These are phyloP conservation scores for Trametes coccinea DNA, from an alignment of 768 basidiomycete genomes.

Conservation along the genomic window DNA sequence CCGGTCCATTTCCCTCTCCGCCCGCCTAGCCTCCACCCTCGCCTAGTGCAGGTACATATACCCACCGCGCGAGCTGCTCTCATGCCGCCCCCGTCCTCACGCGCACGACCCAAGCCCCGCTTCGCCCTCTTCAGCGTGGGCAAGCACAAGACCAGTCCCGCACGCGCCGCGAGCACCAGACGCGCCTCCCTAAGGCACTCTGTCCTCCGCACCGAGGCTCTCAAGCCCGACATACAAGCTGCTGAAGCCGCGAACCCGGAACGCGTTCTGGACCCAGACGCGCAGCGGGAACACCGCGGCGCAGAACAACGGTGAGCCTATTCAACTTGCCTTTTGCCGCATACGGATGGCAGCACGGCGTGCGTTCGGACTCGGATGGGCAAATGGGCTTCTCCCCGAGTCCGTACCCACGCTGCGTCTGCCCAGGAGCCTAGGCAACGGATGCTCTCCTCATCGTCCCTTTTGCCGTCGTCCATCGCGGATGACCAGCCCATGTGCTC, in stretches of 20 bases:
- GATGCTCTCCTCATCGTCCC: not conserved
- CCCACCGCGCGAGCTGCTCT: not conserved
- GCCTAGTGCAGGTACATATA: not conserved
- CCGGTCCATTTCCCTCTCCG: not conserved
- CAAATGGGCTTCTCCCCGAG: not conserved
- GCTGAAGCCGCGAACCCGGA: not conserved
- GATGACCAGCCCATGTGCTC: constrained; percentile 12
- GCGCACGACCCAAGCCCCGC: constrained; percentile 2
- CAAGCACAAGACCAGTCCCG: constrained; percentile 16
- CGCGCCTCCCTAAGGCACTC: constrained; percentile 11
- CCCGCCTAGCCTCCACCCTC: not conserved
- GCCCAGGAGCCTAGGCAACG: not conserved
- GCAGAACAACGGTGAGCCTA: not conserved
- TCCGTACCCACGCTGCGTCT: not conserved
- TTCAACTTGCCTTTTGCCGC: not conserved
- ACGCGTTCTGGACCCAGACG: not conserved
- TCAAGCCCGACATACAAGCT: not conserved
- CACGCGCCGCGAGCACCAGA: constrained; percentile 13
- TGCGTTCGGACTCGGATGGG: too few species aligned
- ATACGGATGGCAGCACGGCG: too few species aligned
- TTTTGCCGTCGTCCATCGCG: not conserved
- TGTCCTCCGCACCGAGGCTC: constrained; percentile 4
- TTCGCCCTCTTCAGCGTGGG: constrained; percentile 15
- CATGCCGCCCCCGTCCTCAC: not conserved
- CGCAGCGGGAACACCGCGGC: not conserved